Evolutionary conservation across 2,329 filamentous ascomycete species (phyloP).

Genomic region (Neofusicoccum ribis): DNA sequence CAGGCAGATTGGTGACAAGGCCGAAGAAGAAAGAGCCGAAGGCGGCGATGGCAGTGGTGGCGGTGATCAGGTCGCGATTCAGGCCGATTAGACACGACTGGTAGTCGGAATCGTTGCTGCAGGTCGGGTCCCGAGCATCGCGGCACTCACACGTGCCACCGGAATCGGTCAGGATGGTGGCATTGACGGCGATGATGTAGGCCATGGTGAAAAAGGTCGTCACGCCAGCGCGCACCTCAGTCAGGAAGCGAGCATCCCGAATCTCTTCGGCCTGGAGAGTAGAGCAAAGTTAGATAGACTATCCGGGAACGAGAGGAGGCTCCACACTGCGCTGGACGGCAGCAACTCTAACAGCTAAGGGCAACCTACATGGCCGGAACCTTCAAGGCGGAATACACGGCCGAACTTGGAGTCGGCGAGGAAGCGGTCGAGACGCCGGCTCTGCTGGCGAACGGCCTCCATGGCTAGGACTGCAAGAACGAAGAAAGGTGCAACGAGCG

Average conservation of each 20-base stretch:
- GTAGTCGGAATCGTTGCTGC: conserved; percentile 59
- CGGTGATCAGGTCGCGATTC: conserved; percentile 78
- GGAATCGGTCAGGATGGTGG: conserved; percentile 51
- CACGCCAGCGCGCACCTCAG: conserved; percentile 78
- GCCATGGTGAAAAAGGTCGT: conserved; percentile 67
- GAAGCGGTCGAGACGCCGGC: conserved; percentile 20
- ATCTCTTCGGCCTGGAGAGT: conserved; percentile 63
- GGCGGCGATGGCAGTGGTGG: conserved; percentile 78
- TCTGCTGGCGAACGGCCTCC: conserved; percentile 20
- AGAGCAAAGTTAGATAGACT: not conserved
- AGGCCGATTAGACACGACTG: conserved; percentile 60
- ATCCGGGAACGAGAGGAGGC: no score
- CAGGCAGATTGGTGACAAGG: conserved; percentile 71
- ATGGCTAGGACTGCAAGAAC: conserved; percentile 11
- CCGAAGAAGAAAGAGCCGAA: conserved; percentile 79
- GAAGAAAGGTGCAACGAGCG: not conserved
- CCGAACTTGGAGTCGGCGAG: conserved; percentile 37
- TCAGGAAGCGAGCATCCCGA: conserved; percentile 75
- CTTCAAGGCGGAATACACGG: conserved; percentile 50
- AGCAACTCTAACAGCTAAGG: not conserved
- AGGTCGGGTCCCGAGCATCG: conserved; percentile 52
- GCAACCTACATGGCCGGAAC: conserved; percentile 4
- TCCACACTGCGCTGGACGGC: no score
- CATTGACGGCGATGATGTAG: conserved; percentile 70
- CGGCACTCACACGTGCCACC: conserved; percentile 75